Evolutionary conservation across 169 alveolate genomes (phyloP).

Genomic region (Cyclospora cayetanensis): DNA sequence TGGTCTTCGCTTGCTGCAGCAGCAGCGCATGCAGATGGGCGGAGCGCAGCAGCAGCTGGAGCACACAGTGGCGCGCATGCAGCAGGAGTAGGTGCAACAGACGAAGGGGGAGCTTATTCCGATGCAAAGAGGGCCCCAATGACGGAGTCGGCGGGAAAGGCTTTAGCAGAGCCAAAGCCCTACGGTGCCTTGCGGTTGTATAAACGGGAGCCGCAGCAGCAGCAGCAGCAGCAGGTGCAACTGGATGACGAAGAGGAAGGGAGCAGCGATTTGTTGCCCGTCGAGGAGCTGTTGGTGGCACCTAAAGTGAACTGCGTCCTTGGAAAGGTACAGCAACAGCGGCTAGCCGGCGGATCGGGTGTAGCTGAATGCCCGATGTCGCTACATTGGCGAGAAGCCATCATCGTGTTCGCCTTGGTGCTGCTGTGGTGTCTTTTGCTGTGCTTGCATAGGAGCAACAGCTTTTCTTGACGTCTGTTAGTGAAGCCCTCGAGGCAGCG

Average conservation of each 20-base stretch:
- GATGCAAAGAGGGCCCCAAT: not conserved
- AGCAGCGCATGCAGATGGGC: not conserved
- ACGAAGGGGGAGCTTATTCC: not conserved
- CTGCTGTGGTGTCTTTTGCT: not conserved
- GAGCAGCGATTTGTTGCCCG: constrained; percentile 1
- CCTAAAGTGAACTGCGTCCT: constrained; percentile 21
- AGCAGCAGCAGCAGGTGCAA: constrained; percentile 43
- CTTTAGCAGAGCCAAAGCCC: not conserved
- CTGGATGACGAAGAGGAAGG: not conserved
- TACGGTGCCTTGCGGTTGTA: not conserved
- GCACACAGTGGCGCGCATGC: not conserved
- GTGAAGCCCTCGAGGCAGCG: constrained; percentile 5
- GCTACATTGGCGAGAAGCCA: not conserved
- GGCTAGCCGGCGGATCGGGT: too few species aligned
- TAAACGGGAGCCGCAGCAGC: not conserved
- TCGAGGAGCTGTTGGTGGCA: constrained; percentile 28
- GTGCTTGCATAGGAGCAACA: constrained; percentile 23
- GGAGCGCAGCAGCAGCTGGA: not conserved
- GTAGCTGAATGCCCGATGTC: too few species aligned
- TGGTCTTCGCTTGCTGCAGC: constrained; percentile 1
- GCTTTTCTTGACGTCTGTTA: not conserved
- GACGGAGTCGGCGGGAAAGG: not conserved
- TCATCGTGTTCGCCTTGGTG: not conserved
- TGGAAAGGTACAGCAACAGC: constrained; percentile 45
- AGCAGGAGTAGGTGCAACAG: not conserved